Conservation (phyloP, 73 alveolate species). For the Tetrahymena thermophila region DNA sequence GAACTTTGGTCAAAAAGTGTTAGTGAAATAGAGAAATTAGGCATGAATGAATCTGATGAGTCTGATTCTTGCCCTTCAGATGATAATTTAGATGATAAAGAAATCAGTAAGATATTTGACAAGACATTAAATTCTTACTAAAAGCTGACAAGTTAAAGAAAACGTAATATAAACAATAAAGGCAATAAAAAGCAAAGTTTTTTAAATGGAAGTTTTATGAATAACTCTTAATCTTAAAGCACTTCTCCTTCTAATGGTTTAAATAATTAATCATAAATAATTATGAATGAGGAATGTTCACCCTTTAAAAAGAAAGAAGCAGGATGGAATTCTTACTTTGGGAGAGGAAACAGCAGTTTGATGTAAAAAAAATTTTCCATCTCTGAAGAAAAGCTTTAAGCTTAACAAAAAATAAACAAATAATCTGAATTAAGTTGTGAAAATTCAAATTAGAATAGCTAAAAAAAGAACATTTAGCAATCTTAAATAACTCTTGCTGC, state of each 20-base stretch:
- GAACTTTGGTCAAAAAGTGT: neutral
- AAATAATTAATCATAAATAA: neutral
- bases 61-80: neutral
- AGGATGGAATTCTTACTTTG: neutral
- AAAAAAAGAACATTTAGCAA: neutral
- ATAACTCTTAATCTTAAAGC: neutral
- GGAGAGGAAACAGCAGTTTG: neutral
- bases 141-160: neutral
- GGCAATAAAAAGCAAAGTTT: neutral
- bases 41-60: neutral
- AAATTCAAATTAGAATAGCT: neutral
- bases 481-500: neutral
- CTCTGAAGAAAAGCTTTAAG: neutral
- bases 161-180: neutral
- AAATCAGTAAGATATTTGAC: neutral
- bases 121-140: neutral
- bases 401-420: neutral
- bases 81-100: neutral
- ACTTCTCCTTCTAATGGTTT: neutral
- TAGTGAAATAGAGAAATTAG: neutral
- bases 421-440: neutral
- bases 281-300: neutral
- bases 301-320: neutral
- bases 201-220: neutral
- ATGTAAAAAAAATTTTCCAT: neutral